A percentile compares a stretch with the other conserved stretches of the same genome.
Evolutionary conservation across 2,329 filamentous ascomycete species (phyloP).

Genomic region (Pyrenochaeta sp.): DNA sequence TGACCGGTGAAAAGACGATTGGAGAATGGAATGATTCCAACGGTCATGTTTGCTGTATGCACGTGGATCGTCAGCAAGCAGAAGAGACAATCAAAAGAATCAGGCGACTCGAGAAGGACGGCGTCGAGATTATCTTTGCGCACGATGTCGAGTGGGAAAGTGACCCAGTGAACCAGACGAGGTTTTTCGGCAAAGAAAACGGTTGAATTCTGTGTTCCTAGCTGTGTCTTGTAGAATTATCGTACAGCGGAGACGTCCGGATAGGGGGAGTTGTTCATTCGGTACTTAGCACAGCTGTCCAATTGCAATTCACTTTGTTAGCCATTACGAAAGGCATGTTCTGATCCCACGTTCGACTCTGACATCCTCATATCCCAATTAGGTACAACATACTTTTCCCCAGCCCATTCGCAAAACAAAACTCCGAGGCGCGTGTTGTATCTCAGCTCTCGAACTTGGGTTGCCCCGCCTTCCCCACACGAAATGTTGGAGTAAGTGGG

Average conservation of each 20-base stretch:
- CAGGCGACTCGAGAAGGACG: constrained; percentile 47
- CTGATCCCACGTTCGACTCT: too few species aligned
- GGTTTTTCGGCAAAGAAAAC: constrained; percentile 35
- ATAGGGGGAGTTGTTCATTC: too few species aligned
- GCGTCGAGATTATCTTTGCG: constrained; percentile 61
- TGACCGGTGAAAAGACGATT: constrained; percentile 62
- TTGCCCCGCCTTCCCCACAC: constrained; percentile 17
- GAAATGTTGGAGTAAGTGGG: constrained; percentile 17
- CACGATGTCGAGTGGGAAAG: constrained; percentile 62
- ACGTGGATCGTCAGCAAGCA: constrained; percentile 59
- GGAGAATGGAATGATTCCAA: constrained; percentile 60
- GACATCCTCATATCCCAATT: not conserved
- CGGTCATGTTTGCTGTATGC: constrained; percentile 60
- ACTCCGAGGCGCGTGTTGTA: not conserved
- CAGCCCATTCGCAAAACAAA: not conserved
- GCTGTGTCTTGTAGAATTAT: too few species aligned
- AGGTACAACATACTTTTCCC: too few species aligned
- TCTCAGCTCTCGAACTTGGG: too few species aligned
- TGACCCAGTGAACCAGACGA: constrained; percentile 38
- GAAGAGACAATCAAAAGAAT: constrained; percentile 57
- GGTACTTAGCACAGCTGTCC: too few species aligned
- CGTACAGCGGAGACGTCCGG: too few species aligned
- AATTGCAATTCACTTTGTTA: too few species aligned
- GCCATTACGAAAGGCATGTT: too few species aligned
- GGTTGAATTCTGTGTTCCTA: not conserved